Base-by-base conservation (phyloP, 1,284 basidiomycete species). In the Schizophyllum commune region DNA sequence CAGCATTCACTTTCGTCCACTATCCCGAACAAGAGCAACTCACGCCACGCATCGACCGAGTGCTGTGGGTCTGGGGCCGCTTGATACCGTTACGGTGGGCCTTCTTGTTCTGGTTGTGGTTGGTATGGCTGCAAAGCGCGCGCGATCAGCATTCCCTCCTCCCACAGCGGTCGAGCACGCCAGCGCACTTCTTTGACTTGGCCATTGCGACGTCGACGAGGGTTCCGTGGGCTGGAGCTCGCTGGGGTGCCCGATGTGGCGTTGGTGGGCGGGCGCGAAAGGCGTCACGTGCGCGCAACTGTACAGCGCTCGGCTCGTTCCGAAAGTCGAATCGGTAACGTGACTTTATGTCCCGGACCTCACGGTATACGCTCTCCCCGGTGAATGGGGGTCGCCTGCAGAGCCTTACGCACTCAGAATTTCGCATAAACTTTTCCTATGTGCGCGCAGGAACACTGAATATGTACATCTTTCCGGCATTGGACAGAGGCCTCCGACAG, bases 31-130 rank as follows among this genome's bases (percentile, higher is more conserved):
- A 32, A 51, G 62, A 56, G 55, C 53, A 21, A 88, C 89, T 68
- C 82, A 94, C 96, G 84, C 96, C 96, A 81, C 89, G 94, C 81
- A 94, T 74, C 62, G 92, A 96, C 67, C 89, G 85, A 73, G 92
- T 88, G 73, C 88, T 76, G 76, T 86, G 82, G 67, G 85, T 84
- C 76, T 83, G 79, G 62, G 91, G 88, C 75, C 81, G 86, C 80
- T 89, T 93, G 82, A 96, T 96, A 74, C 94, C 96, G 83, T 99
- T 99, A 68, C 91, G 88, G 85, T 99, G 96, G 71, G 96, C 94
- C 85, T 94, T 95, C 77, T 84, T 83, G 82, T 71, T 91, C 83
- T 96, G 94, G 84, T 96, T 96, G 85, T 96, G 94, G 79, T 91
- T 92, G 72, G 88, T 90, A 75, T 91, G 88, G 71, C 90, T 92